phyloP scores from a whole-genome alignment of 2,329 filamentous ascomycete genomes.

The Neophaeococcomyces mojaviensis region DNA sequence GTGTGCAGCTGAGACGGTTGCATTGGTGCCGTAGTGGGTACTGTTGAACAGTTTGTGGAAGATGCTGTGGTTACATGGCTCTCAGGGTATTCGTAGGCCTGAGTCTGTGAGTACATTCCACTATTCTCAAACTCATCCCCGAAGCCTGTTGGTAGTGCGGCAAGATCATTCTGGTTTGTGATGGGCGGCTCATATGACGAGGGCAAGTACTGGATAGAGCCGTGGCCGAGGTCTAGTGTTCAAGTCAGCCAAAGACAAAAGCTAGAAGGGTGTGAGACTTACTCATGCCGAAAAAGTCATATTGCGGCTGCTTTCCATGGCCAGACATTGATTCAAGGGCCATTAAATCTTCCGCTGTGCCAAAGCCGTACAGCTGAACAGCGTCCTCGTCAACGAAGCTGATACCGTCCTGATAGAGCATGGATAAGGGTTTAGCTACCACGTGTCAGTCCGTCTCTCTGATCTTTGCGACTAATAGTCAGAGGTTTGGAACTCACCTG shows the following conservation, averaged over 20 bases:
- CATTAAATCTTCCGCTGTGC: constrained; percentile 2
- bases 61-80: neutral
- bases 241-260: neutral
- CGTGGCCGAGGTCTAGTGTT: neutral
- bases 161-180: constrained; percentile 8
- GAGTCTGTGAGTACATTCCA: neutral
- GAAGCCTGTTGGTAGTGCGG: constrained; percentile 4
- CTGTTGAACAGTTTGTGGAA: neutral
- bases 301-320: constrained; percentile 4
- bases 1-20: neutral
- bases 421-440: constrained; percentile 1
- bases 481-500: constrained; percentile 31
- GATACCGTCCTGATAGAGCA: constrained; percentile 9
- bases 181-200: constrained; percentile 1
- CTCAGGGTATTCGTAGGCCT: neutral
- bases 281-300: constrained; percentile 5
- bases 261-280: too few relatives aligned
- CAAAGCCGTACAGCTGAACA: constrained; percentile 5
- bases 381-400: constrained; percentile 6
- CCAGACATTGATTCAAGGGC: constrained; percentile 6
- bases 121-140: constrained; percentile 1
- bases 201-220: constrained; percentile 2
- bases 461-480: neutral
- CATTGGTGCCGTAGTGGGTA: neutral
- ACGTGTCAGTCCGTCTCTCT: constrained; percentile 6